phyloP scores from a whole-genome alignment of 441 rosid genomes.

The Geranium incanum region DNA sequence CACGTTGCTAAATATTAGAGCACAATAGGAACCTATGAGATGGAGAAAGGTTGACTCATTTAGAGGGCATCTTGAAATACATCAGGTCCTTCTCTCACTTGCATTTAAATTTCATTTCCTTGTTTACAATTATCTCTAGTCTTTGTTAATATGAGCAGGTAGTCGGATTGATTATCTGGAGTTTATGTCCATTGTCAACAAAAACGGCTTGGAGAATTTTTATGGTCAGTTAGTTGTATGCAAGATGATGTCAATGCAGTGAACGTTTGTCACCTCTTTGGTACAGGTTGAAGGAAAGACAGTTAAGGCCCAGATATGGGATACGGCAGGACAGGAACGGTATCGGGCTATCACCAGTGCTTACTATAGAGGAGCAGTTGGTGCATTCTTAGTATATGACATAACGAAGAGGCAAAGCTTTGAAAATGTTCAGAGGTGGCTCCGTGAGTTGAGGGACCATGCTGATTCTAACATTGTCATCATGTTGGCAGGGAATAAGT shows the following conservation, averaged over 20 bases:
- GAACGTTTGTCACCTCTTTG: background rate
- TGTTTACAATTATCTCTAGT: background rate
- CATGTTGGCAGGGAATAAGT: conserved; percentile 93
- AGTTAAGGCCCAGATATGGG: conserved; percentile 96
- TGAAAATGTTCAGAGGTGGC: conserved; percentile 67
- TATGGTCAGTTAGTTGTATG: background rate
- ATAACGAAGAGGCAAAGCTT: conserved; percentile 91
- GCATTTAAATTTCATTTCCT: background rate
- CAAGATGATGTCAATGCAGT: background rate
- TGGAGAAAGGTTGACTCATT: background rate
- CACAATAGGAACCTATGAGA: background rate
- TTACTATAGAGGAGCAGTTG: conserved; percentile 92
- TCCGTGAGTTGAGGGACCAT: conserved; percentile 52
- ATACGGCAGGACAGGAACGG: conserved; percentile 92
- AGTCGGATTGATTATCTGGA: background rate
- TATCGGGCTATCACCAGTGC: conserved; percentile 93
- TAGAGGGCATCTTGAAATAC: background rate
- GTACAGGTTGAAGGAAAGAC: conserved; percentile 84
- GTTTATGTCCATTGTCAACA: background rate
- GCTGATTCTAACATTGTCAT: conserved; percentile 93
- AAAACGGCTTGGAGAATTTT: background rate
- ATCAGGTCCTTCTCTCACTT: background rate
- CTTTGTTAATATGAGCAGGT: background rate
- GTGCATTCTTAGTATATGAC: conserved; percentile 87
- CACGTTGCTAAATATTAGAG: background rate